phyloP scores from a whole-genome alignment of 1,284 basidiomycete genomes.

The Bondarzewia mesenterica region DNA sequence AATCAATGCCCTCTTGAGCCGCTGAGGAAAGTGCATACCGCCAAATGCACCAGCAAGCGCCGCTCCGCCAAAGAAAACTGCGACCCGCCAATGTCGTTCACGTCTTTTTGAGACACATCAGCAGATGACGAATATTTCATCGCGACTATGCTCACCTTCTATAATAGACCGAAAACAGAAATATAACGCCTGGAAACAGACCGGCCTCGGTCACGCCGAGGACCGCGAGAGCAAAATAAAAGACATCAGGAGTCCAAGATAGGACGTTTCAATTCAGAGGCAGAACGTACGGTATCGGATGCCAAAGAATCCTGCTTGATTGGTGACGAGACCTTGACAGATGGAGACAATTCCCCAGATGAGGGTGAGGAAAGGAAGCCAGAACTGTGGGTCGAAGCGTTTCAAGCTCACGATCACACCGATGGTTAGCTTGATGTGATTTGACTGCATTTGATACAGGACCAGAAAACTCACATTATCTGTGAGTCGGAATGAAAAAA shows the following conservation, averaged over 20 bases:
- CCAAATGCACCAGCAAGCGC: constrained; percentile 54
- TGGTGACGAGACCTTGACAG: constrained; percentile 49
- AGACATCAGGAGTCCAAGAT: background rate
- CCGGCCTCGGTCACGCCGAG: constrained; percentile 49
- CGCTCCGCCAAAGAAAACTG: constrained; percentile 52
- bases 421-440: too few relatives aligned
- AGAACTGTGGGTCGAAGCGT: constrained; percentile 46
- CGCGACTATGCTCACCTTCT: constrained; percentile 33
- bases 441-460: background rate
- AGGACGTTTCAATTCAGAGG: background rate
- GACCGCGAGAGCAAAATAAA: too few relatives aligned
- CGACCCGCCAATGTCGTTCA: constrained; percentile 54
- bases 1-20: too few relatives aligned
- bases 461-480: constrained; percentile 34
- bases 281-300: constrained; percentile 46
- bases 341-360: constrained; percentile 55
- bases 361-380: constrained; percentile 53
- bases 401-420: constrained; percentile 43
- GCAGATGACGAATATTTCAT: background rate
- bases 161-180: constrained; percentile 57
- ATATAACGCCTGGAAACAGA: constrained; percentile 54
- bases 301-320: constrained; percentile 47
- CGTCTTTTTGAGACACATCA: constrained; percentile 21
- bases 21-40: too few relatives aligned
- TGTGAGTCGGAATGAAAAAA: constrained; percentile 15